Evolutionary conservation across 768 basidiomycete species (phyloP), one percentile per base, ranked within the genome.

Genomic region (Mycena belliarum): DNA sequence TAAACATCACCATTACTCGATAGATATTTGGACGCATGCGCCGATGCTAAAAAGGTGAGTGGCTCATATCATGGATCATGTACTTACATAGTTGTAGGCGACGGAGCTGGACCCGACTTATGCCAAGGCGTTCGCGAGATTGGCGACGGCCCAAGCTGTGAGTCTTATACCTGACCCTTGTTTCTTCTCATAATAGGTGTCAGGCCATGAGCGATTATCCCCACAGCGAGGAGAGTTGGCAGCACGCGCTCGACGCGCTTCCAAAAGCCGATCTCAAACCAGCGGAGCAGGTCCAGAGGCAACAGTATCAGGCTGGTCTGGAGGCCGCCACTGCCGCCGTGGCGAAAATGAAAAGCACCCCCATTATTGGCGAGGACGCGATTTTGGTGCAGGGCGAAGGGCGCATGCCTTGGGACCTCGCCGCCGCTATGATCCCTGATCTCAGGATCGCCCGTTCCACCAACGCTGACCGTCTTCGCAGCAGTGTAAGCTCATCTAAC

Each of bases 21-120:
- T 35, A 68, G 66, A 42, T 63, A 61, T 43, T 20, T 60, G 40
- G 63, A 67, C 35, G 59, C 64, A 1, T 9, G 18, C 6, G 33
- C 15, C 25, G 68, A 69, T 45, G 64, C 66, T 7, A 50, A 28
- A 18, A 63, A 64, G 64, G 67, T 57, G 18, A 41, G 60, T 52
- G 20, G 16, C 20, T 20, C 44, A n/a, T 49, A 20, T 29, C 20
- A 32, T 21, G 5, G 9, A 15, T 33, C 29, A 16, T 25, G 5
- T 15, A 9, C 43, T 6, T 15, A 18, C 14, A 44, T 18, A 6
- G 15, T 16, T 10, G 24, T 18, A 69, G 68, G 68, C 66, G 21
- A 64, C 63, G 8, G 40, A 49, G 21, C 58, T 69, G n/a, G 66
- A 69, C 45, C 63, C 68, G 0, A 57, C 45, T 6, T 66, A 69